Evolutionary conservation across 495 filamentous ascomycete species (phyloP), one percentile per base, ranked within the genome.

Genomic region (Xylaria curta): DNA sequence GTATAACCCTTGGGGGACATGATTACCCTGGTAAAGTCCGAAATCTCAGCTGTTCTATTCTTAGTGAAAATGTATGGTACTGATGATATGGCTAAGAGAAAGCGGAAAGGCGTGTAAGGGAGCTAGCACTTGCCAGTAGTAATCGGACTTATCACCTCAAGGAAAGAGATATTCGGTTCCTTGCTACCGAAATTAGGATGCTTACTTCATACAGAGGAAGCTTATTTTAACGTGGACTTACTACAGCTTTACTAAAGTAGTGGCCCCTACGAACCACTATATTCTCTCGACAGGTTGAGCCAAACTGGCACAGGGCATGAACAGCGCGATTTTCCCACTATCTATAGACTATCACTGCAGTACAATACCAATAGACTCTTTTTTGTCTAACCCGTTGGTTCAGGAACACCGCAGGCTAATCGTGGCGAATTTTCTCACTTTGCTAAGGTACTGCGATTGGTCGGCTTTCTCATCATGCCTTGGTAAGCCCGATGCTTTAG

Each of bases 211-310:
- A 51, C 9, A 26, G 2, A 66, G 63, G 65, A 54, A 36, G 49
- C 65, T 56, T 54, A 67, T 67, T 56, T 67, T 56, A n/a, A 67
- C 47, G 49, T 67, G 21, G 21, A 67, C 49, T 67, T 54, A 67
- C 65, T 67, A 53, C 65, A 28, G 47, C 49, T n/a, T 67, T 67
- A 67, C 65, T 67, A 67, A 40, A 53, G 46, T 36, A 40, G 47
- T 54, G 28, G 26, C 28, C 31, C 24, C 21, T 24, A 12, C 19
- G 4, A 53, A 15, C 31, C 47, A 33, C 62, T 9, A n/a, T 10
- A 65, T 65, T 5, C 6, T 33, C 62, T 47, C 1, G n/a, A 49
- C 24, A 24, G 21, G 33, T 49, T 15, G n/a, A 49, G 42, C 21
- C 3, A 49, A 28, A 49, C 31, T 21, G n/a, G 28, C 13, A 21